These are phyloP conservation scores for Larix sibirica DNA, from an alignment of 83 land plant genomes.

Conservation along the genomic window DNA sequence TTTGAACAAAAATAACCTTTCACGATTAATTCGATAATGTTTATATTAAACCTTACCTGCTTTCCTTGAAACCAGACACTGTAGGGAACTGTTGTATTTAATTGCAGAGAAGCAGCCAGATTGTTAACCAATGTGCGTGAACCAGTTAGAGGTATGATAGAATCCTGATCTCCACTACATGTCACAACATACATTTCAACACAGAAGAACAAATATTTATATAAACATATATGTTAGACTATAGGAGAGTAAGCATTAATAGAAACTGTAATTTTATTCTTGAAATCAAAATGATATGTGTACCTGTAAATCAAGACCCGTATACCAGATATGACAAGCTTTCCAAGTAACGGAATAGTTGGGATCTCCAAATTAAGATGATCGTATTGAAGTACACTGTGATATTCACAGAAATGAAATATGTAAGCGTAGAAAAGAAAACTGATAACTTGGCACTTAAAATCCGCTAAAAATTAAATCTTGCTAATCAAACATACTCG, in stretches of 20 bases:
- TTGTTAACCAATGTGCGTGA: conserved; percentile 14
- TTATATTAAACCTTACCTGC: conserved; percentile 9
- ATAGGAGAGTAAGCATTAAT: background rate
- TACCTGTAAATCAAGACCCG: conserved; percentile 10
- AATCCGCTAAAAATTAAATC: too few relatives aligned
- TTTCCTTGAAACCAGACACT: conserved; percentile 20
- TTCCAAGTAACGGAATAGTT: background rate
- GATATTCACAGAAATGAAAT: background rate
- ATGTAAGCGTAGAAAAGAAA: too few relatives aligned
- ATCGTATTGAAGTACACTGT: conserved; percentile 11
- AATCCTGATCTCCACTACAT: conserved; percentile 27
- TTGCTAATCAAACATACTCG: background rate
- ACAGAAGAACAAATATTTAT: background rate
- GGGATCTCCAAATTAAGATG: conserved; percentile 1
- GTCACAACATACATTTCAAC: background rate
- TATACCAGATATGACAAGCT: conserved; percentile 6
- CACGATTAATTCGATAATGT: too few relatives aligned
- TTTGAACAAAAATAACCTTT: too few relatives aligned
- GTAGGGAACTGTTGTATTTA: conserved; percentile 17
- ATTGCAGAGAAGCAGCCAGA: conserved; percentile 7
- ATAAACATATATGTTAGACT: background rate
- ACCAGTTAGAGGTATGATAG: conserved; percentile 19
- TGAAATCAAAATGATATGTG: background rate
- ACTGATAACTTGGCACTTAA: too few relatives aligned
- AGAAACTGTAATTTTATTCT: background rate